A percentile compares a stretch with the other conserved stretches of the same genome.
Conservation (phyloP, 176 grass and related monocot species). For the Oryza australiensis region DNA sequence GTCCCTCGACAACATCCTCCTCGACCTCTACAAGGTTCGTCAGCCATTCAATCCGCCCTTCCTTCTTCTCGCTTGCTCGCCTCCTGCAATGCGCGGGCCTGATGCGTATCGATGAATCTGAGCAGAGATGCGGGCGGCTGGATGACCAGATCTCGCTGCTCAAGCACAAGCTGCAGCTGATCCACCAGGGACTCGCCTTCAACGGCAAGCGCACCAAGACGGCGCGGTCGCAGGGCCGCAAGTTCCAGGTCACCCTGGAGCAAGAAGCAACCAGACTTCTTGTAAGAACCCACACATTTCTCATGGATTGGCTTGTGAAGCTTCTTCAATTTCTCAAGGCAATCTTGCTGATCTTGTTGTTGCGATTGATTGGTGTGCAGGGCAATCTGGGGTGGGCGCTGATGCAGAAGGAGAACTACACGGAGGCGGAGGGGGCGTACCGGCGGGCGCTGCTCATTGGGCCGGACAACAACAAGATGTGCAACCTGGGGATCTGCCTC, state of each 20-base stretch:
- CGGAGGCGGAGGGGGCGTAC: conserved; percentile 85
- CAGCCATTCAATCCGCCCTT: neutral
- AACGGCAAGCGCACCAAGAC: conserved; percentile 97
- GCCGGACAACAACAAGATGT: conserved; percentile 98
- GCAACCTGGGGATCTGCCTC: conserved; percentile 95
- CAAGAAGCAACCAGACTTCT: conserved; percentile 95
- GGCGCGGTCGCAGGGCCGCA: conserved; percentile 82
- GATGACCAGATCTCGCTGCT: conserved; percentile 89
- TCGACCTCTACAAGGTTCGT: conserved; percentile 90
- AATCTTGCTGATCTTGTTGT: neutral
- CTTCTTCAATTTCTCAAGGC: neutral
- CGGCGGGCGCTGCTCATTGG: conserved; percentile 72
- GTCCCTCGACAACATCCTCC: conserved; percentile 94
- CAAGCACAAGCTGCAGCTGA: conserved; percentile 86
- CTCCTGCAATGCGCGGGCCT: neutral
- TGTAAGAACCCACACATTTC: conserved; percentile 34
- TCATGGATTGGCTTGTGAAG: neutral
- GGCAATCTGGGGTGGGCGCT: conserved; percentile 95
- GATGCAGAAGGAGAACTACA: conserved; percentile 98
- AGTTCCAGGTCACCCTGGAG: conserved; percentile 96
- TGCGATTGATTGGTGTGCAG: conserved; percentile 32
- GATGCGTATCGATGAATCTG: neutral
- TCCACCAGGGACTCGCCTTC: conserved; percentile 79
- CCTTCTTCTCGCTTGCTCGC: neutral
- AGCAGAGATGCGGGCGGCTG: conserved; percentile 82